Conservation (phyloP, 148 eudicot genomes). For the Chenopodium berlandieri region DNA sequence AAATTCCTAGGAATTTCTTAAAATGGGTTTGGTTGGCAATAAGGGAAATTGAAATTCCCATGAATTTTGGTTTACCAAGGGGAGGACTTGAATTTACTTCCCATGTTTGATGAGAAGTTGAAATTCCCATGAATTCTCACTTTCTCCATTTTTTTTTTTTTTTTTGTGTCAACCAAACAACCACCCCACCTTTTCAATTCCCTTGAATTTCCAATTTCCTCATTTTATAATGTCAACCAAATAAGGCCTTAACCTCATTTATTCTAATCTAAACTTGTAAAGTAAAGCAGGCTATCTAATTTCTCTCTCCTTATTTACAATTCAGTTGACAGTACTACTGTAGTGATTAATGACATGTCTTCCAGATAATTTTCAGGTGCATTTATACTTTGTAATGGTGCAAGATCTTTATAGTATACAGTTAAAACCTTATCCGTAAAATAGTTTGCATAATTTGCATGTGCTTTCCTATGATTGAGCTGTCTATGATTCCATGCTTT, state of each 20-base stretch:
- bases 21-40: no score
- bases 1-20: no score
- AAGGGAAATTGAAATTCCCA: no score
- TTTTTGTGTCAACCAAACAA: no score
- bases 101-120: no score
- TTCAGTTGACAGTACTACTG: neutral
- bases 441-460: slow-evolving; percentile 4
- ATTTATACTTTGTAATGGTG: slow-evolving; percentile 6
- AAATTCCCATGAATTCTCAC: no score
- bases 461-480: slow-evolving; percentile 20
- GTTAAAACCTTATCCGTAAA: neutral
- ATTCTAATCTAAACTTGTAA: neutral
- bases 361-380: neutral
- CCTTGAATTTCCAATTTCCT: no score
- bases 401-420: neutral
- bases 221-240: no score
- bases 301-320: neutral
- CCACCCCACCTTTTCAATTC: no score
- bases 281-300: neutral
- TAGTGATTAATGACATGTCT: neutral
- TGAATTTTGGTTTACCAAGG: no score
- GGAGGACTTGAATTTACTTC: no score
- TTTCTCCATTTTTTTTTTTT: no score
- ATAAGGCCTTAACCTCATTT: neutral
- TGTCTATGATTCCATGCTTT: neutral